Base-by-base conservation (phyloP, 2,329 filamentous ascomycete species). In the Cryoendolithus antarcticus region DNA sequence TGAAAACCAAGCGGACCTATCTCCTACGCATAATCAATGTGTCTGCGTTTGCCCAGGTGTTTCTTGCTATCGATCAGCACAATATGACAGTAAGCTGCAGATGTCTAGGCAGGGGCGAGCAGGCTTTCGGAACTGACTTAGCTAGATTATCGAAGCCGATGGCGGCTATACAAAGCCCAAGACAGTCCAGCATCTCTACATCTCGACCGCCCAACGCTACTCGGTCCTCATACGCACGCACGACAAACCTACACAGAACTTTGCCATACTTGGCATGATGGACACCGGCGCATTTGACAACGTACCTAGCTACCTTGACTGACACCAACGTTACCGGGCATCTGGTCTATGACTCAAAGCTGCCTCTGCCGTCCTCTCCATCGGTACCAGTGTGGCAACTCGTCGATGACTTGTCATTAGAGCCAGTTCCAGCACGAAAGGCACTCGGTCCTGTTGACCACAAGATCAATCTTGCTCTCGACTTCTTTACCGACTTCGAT, bases 381-480 rank as follows among this genome's bases (percentile, higher is more conserved):
- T 42, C 67, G 0, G 55, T 86, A 3, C 67, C 79, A 33, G 70
- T 73, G 9, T 76, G 85, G 34, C 62, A 78, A 15, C 71, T 77
- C 1, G 78, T 81, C 42, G 84, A 93, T 50, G 86, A 93, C 54
- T 75, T 82, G 46, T 69, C 62, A 0, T 70, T 93, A 0, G 68
- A 80, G 1, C 82, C 86, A 0, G 67, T 72, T 39, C 84, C 93
- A 53, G 71, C 74, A 34, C 63, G 75, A 58, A 62, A 68, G 6
- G 63, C 80, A 2, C 69, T 79, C 4, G 67, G 70, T 1, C 63
- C 75, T 6, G 77, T 82, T 0, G 75, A 81, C 57, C 69, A 75
- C 45, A 66, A 65, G 2, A 66, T 91, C 30, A 70, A 71, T 32
- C 66, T 91, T 5, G 60, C 69, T 30, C 42, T 70, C 47, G 63